Percentiles rank a stretch among this genome's conserved stretches.
Evolutionary conservation across 331 rosid species (phyloP).

Genomic region (Rhamnella rubrinervis): DNA sequence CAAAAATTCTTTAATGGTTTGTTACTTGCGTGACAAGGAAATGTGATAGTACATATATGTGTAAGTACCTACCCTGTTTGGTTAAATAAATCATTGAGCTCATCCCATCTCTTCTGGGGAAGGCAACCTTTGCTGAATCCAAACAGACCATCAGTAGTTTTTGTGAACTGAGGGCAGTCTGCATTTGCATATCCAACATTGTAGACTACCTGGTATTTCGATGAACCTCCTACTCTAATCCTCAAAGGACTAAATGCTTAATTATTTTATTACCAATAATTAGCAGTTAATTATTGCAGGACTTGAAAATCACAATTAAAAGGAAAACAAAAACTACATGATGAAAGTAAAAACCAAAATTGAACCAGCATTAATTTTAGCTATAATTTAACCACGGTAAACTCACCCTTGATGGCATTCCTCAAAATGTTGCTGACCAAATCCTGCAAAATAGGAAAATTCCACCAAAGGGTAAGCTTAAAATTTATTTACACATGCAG

Average conservation of each 20-base stretch:
- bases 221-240: conserved; percentile 72
- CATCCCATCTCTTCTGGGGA: conserved; percentile 50
- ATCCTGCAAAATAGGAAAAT: conserved; percentile 34
- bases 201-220: conserved; percentile 54
- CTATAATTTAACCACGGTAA: not conserved
- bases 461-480: not conserved
- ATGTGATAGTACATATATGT: not conserved
- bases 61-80: conserved; percentile 36
- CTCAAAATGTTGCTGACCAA: conserved; percentile 39
- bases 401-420: conserved; percentile 57
- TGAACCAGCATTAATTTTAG: not conserved
- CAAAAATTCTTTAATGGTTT: not conserved
- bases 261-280: not conserved
- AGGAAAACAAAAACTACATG: not conserved
- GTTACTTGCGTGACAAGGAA: not conserved
- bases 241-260: conserved; percentile 55
- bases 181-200: conserved; percentile 31
- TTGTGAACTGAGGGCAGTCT: conserved; percentile 24
- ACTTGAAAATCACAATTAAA: not conserved
- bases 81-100: conserved; percentile 34
- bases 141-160: conserved; percentile 32
- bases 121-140: conserved; percentile 57
- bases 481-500: too few relatives aligned
- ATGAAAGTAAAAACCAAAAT: not conserved
- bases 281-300: not conserved